Conservation (phyloP, 225 moss, liverwort and hornwort species). For the Climacium dendroides region DNA sequence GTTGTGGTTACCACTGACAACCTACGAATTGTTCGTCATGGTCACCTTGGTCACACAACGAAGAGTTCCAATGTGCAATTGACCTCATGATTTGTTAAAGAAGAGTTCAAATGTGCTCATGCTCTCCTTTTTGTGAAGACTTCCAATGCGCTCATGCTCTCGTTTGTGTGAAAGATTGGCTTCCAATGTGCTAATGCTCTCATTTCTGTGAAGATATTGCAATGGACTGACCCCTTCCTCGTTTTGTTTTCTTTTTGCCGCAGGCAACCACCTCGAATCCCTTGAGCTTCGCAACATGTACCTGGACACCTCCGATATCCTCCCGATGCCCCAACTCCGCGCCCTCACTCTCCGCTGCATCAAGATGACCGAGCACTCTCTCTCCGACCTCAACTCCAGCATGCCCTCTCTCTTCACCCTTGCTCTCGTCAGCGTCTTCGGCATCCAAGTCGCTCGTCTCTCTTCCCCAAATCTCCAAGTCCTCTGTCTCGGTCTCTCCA, state of each 20-base stretch:
- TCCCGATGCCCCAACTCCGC: slow-evolving; percentile 6
- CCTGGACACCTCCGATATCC: slow-evolving; percentile 24
- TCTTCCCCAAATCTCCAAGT: slow-evolving; percentile 13
- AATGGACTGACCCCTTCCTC: not conserved
- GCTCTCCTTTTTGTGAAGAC: too few relatives aligned
- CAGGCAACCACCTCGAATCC: slow-evolving; percentile 45
- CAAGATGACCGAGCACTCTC: slow-evolving; percentile 47
- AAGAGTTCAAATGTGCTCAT: too few relatives aligned
- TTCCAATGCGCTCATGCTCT: not conserved
- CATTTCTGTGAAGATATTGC: not conserved
- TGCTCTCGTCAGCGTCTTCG: slow-evolving; percentile 72
- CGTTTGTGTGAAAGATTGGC: not conserved
- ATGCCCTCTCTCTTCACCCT: slow-evolving; percentile 50
- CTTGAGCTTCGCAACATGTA: slow-evolving; percentile 91
- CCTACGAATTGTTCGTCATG: not conserved
- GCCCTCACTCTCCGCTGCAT: slow-evolving; percentile 69
- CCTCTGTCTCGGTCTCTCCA: slow-evolving; percentile 67
- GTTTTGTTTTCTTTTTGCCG: not conserved
- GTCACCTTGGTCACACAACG: not conserved
- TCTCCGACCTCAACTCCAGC: slow-evolving; percentile 37
- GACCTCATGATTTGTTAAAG: not conserved
- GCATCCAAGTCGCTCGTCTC: slow-evolving; percentile 47
- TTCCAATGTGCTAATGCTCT: not conserved
- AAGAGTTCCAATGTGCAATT: not conserved
- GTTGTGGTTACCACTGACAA: not conserved